Evolutionary conservation across 2,329 filamentous ascomycete genomes (phyloP).

Genomic region (Xylariaceae sp.): DNA sequence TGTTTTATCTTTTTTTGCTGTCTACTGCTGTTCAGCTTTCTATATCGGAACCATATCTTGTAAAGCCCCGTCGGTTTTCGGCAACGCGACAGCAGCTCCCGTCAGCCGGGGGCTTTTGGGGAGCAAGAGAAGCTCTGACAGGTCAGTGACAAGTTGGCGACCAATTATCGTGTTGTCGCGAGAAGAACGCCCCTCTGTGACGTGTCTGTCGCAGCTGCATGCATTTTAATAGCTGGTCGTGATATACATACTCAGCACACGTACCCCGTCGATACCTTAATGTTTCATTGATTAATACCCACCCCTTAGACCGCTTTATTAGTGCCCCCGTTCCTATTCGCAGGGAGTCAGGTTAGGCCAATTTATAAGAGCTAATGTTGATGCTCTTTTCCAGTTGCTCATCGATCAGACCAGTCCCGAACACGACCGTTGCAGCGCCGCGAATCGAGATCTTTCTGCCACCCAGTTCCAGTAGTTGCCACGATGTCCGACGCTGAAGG

Average conservation of each 20-base stretch:
- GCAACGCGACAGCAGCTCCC: constrained; percentile 8
- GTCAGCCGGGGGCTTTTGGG: constrained; percentile 13
- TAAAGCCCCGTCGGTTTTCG: constrained; percentile 1
- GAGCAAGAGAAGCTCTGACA: constrained; percentile 21
- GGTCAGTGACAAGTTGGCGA: constrained; percentile 24
- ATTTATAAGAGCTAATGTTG: constrained; percentile 16
- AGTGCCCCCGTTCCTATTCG: constrained; percentile 18
- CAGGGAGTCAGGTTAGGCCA: constrained; percentile 5
- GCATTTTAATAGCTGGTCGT: constrained; percentile 20
- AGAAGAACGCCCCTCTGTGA: constrained; percentile 27
- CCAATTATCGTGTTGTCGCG: constrained; percentile 16
- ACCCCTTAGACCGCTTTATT: constrained; percentile 14
- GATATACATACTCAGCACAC: constrained; percentile 9
- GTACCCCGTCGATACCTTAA: not conserved
- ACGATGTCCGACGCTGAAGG: constrained; percentile 45
- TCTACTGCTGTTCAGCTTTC: constrained; percentile 5
- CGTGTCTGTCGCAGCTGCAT: constrained; percentile 27
- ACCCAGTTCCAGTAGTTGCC: constrained; percentile 6
- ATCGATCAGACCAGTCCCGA: constrained; percentile 3
- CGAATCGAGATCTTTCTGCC: not conserved
- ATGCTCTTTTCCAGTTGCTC: constrained; percentile 9
- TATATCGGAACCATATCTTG: not conserved
- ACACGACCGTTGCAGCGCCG: constrained; percentile 8
- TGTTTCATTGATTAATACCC: not conserved
- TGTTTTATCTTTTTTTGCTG: too few relatives aligned